Percentiles rank a stretch among this genome's conserved stretches.
Conservation (phyloP, 2,329 filamentous ascomycete species). For the Capronia coronata region DNA sequence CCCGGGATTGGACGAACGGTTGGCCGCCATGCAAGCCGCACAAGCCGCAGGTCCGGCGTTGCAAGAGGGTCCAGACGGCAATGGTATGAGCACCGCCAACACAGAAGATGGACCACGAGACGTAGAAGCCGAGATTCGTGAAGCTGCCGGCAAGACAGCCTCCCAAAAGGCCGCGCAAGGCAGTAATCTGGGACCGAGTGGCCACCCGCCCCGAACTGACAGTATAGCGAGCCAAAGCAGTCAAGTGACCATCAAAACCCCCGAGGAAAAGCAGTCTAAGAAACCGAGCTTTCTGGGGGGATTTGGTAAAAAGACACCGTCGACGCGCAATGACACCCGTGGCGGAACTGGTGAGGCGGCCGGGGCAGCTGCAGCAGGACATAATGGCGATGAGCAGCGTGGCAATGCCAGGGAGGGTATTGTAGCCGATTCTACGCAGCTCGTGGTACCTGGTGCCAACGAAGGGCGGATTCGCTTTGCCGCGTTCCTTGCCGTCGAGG, state of each 20-base stretch:
- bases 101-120: conserved; percentile 25
- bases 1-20: conserved; percentile 29
- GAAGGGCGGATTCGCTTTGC: conserved; percentile 62
- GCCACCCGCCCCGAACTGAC: conserved; percentile 7
- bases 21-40: conserved; percentile 14
- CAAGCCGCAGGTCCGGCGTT: conserved; percentile 26
- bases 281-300: conserved; percentile 38
- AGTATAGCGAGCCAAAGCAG: conserved; percentile 20
- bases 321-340: conserved; percentile 22
- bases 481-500: conserved; percentile 67
- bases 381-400: conserved; percentile 15
- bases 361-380: conserved; percentile 13
- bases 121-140: conserved; percentile 24
- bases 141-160: conserved; percentile 22
- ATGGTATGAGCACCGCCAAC: conserved; percentile 20
- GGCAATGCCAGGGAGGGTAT: conserved; percentile 17
- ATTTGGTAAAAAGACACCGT: conserved; percentile 33
- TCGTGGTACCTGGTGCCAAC: conserved; percentile 21
- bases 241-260: conserved; percentile 19
- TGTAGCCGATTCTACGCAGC: conserved; percentile 14
- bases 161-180: conserved; percentile 12
- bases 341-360: conserved; percentile 30
- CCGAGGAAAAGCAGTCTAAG: conserved; percentile 33
- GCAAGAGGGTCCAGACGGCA: conserved; percentile 25
- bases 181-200: not conserved